A percentile compares a stretch with the other conserved stretches of the same genome.
phyloP scores from a whole-genome alignment of 805 yeast species.

The Wickerhamiella australiensis region DNA sequence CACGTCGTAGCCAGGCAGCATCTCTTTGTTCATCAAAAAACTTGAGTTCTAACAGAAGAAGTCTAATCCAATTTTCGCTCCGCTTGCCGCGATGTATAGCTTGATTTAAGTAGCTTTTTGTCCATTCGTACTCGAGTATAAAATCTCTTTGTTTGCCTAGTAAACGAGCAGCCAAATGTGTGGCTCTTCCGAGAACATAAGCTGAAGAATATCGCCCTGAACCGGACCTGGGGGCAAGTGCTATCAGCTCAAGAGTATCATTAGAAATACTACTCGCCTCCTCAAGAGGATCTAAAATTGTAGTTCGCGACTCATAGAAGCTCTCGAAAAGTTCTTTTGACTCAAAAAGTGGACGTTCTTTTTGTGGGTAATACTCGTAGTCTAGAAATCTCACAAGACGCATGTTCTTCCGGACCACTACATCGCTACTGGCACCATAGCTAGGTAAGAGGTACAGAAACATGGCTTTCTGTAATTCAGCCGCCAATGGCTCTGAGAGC shows the following conservation, averaged over 20 bases:
- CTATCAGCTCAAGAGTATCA: neutral
- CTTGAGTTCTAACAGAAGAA: slow-evolving; percentile 22
- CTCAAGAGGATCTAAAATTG: slow-evolving; percentile 17
- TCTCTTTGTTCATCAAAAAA: slow-evolving; percentile 19
- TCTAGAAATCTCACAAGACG: slow-evolving; percentile 18
- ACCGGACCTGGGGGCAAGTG: neutral
- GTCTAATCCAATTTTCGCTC: slow-evolving; percentile 20
- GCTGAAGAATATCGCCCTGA: slow-evolving; percentile 17
- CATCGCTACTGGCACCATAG: slow-evolving; percentile 17
- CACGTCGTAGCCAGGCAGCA: slow-evolving; percentile 21
- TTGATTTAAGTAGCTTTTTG: slow-evolving; percentile 19
- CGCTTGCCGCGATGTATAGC: slow-evolving; percentile 17
- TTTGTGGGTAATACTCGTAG: slow-evolving; percentile 19
- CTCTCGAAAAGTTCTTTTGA: slow-evolving; percentile 14
- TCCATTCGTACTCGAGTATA: slow-evolving; percentile 19
- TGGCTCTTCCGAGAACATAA: slow-evolving; percentile 20
- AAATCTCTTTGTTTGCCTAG: slow-evolving; percentile 19
- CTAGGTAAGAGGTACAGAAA: slow-evolving; percentile 21
- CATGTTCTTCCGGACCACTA: slow-evolving; percentile 21
- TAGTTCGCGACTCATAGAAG: slow-evolving; percentile 18
- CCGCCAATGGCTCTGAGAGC: neutral
- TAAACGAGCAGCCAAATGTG: slow-evolving; percentile 18
- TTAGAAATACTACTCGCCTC: slow-evolving; percentile 10
- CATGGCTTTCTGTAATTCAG: slow-evolving; percentile 13
- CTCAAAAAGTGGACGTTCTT: slow-evolving; percentile 20